Evolutionary conservation across 768 basidiomycete genomes (phyloP), one percentile per base, ranked within the genome.

Genomic region (Chiua virens): DNA sequence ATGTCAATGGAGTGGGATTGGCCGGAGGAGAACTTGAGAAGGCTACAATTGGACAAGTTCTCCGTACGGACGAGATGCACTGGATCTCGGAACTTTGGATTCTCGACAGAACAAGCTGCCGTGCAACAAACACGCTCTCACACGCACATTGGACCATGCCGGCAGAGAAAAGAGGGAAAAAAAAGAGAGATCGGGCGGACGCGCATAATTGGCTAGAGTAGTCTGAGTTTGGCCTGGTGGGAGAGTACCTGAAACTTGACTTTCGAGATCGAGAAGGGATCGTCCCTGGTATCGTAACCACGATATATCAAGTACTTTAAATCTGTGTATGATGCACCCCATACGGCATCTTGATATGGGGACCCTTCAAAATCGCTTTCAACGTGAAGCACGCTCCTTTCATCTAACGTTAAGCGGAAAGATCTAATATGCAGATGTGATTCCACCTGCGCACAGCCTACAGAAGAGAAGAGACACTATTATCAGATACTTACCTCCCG

Each of bases 331-430:
- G 67, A 69, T 61, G 57, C 64, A 56, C 45, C 58, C 52, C 54
- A 57, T 69, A 68, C 67, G 67, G 67, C 67, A 69, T 65, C 63
- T 49, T 58, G 67, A 63, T 65, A 65, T 59, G 53, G 56, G 51
- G 55, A 43, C 45, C 58, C 55, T 57, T 47, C 55, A 67, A 55
- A 60, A 63, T 47, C 53, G 4, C 62, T 52, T 54, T 50, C 55
- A 50, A 54, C 57, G 47, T 56, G 49, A 56, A 57, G 63, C 67
- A 64, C 62, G 64, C 64, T 56, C 55, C 56, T 62, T 69, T 69
- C 64, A 70, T 69, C 54, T 67, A 65, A 68, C 67, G 68, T 37
- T 60, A 69, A 67, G 64, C 57, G 69, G 69, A 71, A 62, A 70
- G 64, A 67, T 62, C 62, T 23, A 48, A 44, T 57, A 67, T 61